A percentile compares a stretch with the other conserved stretches of the same genome.
Evolutionary conservation across 2,329 filamentous ascomycete species (phyloP).

Genomic region (Trichoderma simmonsii): DNA sequence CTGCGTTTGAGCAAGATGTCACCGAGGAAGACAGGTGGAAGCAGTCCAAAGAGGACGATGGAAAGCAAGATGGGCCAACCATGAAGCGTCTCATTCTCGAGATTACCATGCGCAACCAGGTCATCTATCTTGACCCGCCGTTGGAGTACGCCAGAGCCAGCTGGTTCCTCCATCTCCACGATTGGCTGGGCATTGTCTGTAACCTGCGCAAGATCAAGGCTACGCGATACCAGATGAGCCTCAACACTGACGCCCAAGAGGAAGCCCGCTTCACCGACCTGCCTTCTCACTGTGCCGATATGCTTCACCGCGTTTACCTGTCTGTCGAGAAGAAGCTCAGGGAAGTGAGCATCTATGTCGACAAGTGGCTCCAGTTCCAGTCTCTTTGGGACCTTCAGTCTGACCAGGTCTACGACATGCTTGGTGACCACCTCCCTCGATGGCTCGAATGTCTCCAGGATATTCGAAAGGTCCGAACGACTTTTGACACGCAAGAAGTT

Average conservation of each 20-base stretch:
- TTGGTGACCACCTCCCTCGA: constrained; percentile 85
- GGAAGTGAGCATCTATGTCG: constrained; percentile 80
- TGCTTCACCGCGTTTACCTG: constrained; percentile 75
- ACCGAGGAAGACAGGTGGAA: constrained; percentile 53
- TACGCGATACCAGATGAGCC: constrained; percentile 86
- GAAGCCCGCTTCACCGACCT: constrained; percentile 78
- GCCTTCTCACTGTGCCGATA: constrained; percentile 75
- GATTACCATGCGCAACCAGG: constrained; percentile 95
- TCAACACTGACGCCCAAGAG: constrained; percentile 63
- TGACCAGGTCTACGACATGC: constrained; percentile 87
- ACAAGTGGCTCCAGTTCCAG: constrained; percentile 98
- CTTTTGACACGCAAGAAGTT: constrained; percentile 95
- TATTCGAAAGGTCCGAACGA: constrained; percentile 89
- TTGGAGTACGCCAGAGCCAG: constrained; percentile 86
- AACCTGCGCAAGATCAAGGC: constrained; percentile 93
- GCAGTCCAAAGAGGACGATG: constrained; percentile 44
- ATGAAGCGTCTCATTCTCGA: constrained; percentile 80
- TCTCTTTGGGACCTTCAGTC: constrained; percentile 97
- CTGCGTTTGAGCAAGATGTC: constrained; percentile 69
- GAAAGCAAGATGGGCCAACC: constrained; percentile 54
- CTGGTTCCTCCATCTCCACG: constrained; percentile 89
- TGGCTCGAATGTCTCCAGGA: constrained; percentile 97
- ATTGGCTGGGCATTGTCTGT: constrained; percentile 91
- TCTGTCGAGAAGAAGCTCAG: constrained; percentile 79
- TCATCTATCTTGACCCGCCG: constrained; percentile 93